phyloP scores from a whole-genome alignment of 768 basidiomycete genomes.

The Boletus rubropictus region DNA sequence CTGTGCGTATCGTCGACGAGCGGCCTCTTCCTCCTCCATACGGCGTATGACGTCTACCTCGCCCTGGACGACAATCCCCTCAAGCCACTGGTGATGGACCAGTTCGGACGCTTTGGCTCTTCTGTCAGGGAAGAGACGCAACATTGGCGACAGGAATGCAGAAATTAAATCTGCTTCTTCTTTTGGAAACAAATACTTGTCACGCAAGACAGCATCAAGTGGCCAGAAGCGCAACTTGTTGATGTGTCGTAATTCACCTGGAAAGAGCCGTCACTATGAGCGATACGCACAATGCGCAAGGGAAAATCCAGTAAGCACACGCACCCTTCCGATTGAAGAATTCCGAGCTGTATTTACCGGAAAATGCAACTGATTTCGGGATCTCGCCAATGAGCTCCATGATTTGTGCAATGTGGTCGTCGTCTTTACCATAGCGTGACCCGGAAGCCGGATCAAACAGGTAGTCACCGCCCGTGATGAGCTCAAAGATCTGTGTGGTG shows the following conservation, averaged over 20 bases:
- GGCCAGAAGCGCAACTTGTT: constrained; percentile 93
- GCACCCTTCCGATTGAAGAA: constrained; percentile 95
- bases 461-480: constrained; percentile 95
- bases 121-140: constrained; percentile 81
- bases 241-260: constrained; percentile 87
- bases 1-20: constrained; percentile 17
- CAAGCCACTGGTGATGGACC: constrained; percentile 82
- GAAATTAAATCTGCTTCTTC: constrained; percentile 77
- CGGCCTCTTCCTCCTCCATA: constrained; percentile 49
- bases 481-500: constrained; percentile 73
- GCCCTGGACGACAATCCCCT: constrained; percentile 79
- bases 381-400: constrained; percentile 94
- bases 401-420: constrained; percentile 96
- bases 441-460: constrained; percentile 96
- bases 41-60: constrained; percentile 78
- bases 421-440: constrained; percentile 91
- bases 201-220: constrained; percentile 71
- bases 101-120: constrained; percentile 86
- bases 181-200: constrained; percentile 92
- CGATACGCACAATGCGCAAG: neutral
- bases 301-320: constrained; percentile 16
- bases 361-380: constrained; percentile 74
- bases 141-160: constrained; percentile 83
- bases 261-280: constrained; percentile 6
- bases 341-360: constrained; percentile 89